These are phyloP conservation scores for Escallonia rubra DNA, from an alignment of 129 eudicot species.

Conservation along the genomic window DNA sequence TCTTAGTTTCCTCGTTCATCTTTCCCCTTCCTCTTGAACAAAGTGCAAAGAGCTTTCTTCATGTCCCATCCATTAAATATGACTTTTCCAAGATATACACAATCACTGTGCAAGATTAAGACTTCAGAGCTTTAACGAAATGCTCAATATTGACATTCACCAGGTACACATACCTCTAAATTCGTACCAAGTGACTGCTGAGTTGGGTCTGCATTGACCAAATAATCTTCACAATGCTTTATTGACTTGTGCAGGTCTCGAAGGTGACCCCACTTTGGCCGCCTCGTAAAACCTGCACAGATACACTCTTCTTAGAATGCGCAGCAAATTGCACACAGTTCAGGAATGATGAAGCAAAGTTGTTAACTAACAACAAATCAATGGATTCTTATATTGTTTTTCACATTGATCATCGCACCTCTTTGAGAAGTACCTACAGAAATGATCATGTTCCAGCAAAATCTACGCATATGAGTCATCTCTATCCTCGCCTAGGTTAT, in stretches of 20 bases:
- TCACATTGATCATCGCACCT: no score
- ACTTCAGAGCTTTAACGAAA: no score
- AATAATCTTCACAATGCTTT: constrained; percentile 68
- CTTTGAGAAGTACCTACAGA: no score
- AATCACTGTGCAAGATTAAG: no score
- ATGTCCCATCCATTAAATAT: neutral
- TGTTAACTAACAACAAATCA: no score
- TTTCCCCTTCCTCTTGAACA: neutral
- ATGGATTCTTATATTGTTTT: no score
- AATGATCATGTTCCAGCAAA: no score
- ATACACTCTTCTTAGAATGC: neutral
- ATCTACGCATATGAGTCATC: no score
- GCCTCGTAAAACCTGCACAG: constrained; percentile 55
- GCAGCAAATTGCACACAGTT: neutral
- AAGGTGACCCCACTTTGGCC: constrained; percentile 85
- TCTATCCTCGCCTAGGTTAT: no score
- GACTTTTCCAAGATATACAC: no score
- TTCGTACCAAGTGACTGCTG: constrained; percentile 57
- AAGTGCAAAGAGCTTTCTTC: neutral
- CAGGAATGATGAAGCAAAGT: no score
- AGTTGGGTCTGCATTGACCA: constrained; percentile 48
- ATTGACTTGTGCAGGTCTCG: constrained; percentile 67
- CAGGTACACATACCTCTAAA: constrained; percentile 48
- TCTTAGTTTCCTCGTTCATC: neutral
- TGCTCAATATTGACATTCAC: neutral